These are phyloP conservation scores for Candolleomyces aberdarensis DNA, from an alignment of 768 basidiomycete genomes.

Conservation along the genomic window DNA sequence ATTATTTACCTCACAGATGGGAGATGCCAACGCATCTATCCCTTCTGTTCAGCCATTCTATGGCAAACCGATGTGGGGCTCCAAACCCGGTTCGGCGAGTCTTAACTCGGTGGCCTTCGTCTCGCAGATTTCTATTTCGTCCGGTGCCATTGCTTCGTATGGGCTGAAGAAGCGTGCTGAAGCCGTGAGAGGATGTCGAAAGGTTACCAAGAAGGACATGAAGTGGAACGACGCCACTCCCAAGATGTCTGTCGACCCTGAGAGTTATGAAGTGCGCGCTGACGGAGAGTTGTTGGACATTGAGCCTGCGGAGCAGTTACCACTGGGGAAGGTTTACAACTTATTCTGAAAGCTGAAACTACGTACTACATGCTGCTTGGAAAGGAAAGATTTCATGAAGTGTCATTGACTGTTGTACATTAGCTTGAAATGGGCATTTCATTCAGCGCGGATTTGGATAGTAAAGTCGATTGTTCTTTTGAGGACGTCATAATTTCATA, in stretches of 20 bases:
- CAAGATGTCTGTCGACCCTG: slow-evolving; percentile 86
- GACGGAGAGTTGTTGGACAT: slow-evolving; percentile 79
- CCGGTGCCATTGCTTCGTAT: slow-evolving; percentile 60
- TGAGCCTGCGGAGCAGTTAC: slow-evolving; percentile 64
- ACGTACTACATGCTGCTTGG: too few relatives aligned
- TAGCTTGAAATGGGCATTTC: too few relatives aligned
- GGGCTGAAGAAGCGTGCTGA: slow-evolving; percentile 45
- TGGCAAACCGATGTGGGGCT: slow-evolving; percentile 92
- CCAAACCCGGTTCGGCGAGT: slow-evolving; percentile 72
- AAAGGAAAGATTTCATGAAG: too few relatives aligned
- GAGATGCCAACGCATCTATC: slow-evolving; percentile 95
- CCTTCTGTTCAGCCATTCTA: slow-evolving; percentile 91
- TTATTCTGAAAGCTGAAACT: slow-evolving; percentile 49
- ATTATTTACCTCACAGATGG: slow-evolving; percentile 59
- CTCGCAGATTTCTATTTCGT: slow-evolving; percentile 43
- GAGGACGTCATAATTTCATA: too few relatives aligned
- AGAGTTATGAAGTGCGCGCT: slow-evolving; percentile 83
- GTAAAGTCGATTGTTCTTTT: too few relatives aligned
- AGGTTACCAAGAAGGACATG: slow-evolving; percentile 83
- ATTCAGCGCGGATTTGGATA: too few relatives aligned
- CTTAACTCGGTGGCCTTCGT: slow-evolving; percentile 87
- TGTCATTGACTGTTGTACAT: too few relatives aligned
- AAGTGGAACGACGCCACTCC: slow-evolving; percentile 88
- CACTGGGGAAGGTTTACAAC: slow-evolving; percentile 74
- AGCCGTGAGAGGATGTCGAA: slow-evolving; percentile 74